Base-by-base conservation (phyloP, 768 basidiomycete genomes). In the Tylopilus felleus region DNA sequence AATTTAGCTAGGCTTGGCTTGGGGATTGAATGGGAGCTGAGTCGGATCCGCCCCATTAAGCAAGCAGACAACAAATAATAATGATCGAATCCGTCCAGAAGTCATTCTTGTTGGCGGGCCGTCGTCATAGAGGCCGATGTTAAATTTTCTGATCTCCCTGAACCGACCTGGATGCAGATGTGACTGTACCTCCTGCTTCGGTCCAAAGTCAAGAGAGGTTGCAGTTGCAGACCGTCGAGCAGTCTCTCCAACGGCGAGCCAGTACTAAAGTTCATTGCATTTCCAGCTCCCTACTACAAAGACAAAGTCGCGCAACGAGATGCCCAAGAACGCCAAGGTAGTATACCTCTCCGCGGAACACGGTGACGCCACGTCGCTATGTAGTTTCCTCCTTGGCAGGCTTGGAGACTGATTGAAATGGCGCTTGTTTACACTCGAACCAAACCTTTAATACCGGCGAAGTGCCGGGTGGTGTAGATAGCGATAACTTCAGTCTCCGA, bases 41-140 rank as follows among this genome's bases (percentile, higher is more conserved):
- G 56, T 47, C 44, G 47, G 52, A 45, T 44, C 53, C 53, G 29
- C 9, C 13, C n/a, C 22, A 43, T 35, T 16, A 22, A 29, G n/a
- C 22, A 42, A 21, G 14, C 7, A 33, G 9, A 39, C 42, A 22
- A 40, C 22, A n/a, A 52, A 43, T 4, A 25, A 51, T 51, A 29
- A 36, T 33, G 14, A 45, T 45, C n/a, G 9, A 43, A 22, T 40
- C 13, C 28, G n/a, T 44, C 25, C 42, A 35, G 25, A 39, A 42
- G 31, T 21, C 46, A 43, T 7, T 51, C 31, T 61, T 5, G 17
- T 33, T 31, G 31, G 28, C 22, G n/a, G 23, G 4, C 23, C 25
- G 40, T 62, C 44, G 46, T 31, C 47, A 63, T 60, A 53, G 50
- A 25, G 38, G 28, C 44, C 36, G 12, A 12, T 5, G 17, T 33